These are phyloP conservation scores for Ceriops zippeliana DNA, from an alignment of 345 rosid species.

Conservation along the genomic window DNA sequence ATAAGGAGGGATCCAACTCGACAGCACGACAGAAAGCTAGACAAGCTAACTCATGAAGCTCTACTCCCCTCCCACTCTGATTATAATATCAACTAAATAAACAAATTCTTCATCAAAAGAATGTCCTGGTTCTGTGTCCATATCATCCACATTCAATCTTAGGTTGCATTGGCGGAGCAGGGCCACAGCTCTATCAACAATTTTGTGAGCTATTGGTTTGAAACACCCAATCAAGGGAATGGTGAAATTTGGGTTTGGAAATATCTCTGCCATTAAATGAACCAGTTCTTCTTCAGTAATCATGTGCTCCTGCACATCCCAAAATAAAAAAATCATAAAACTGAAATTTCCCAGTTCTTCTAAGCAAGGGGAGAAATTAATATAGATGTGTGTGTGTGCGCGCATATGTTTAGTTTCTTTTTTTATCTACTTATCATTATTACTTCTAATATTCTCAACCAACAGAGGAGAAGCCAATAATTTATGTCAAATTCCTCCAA, in stretches of 20 bases:
- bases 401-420: not conserved
- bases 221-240: conserved; percentile 66
- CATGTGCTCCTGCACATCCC: conserved; percentile 40
- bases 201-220: conserved; percentile 43
- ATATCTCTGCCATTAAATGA: conserved; percentile 46
- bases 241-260: conserved; percentile 64
- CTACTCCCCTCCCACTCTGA: conserved; percentile 54
- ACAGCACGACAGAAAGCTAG: conserved; percentile 76
- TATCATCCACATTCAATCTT: conserved; percentile 32
- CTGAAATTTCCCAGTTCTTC: not conserved
- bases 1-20: conserved; percentile 62
- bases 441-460: not conserved
- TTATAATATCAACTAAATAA: conserved; percentile 50
- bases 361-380: not conserved
- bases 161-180: conserved; percentile 53
- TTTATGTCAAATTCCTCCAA: no score
- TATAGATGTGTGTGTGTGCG: no score
- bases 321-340: conserved; percentile 1
- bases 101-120: conserved; percentile 34
- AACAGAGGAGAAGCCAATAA: not conserved
- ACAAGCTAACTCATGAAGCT: conserved; percentile 86
- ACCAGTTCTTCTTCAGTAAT: conserved; percentile 57
- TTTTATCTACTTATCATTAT: not conserved
- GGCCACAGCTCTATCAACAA: conserved; percentile 57
- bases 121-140: conserved; percentile 18